phyloP scores from a whole-genome alignment of 257 asterid genomes.

The Ehretia macrophylla region DNA sequence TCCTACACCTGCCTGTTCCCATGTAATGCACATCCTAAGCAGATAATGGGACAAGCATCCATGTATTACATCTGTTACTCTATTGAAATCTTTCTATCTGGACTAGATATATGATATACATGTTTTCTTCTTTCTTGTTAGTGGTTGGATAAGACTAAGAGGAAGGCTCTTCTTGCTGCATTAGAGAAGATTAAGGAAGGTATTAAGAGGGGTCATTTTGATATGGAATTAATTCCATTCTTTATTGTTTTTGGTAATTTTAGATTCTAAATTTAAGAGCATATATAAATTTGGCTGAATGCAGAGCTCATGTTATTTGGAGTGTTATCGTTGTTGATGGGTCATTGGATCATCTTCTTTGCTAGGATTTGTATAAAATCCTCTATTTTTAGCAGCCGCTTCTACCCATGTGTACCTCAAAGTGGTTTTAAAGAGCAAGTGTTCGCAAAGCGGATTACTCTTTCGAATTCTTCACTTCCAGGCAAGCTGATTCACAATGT shows the following conservation, averaged over 20 bases:
- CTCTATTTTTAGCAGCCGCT: conserved; percentile 65
- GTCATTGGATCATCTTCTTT: conserved; percentile 77
- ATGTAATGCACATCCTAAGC: too few relatives aligned
- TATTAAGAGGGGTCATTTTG: conserved; percentile 15
- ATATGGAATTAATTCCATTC: background rate
- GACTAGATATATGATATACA: background rate
- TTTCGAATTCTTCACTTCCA: conserved; percentile 40
- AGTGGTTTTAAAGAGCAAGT: conserved; percentile 17
- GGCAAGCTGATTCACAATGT: conserved; percentile 31
- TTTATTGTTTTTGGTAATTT: conserved; percentile 5
- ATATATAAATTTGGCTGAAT: conserved; percentile 16
- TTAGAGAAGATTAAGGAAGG: conserved; percentile 91
- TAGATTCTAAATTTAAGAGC: background rate
- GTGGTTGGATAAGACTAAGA: conserved; percentile 83
- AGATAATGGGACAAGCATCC: too few relatives aligned
- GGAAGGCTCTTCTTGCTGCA: conserved; percentile 80
- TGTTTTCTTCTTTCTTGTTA: conserved; percentile 12
- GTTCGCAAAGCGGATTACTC: conserved; percentile 16
- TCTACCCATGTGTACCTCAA: conserved; percentile 70
- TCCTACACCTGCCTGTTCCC: too few relatives aligned
- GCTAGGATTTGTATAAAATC: conserved; percentile 84
- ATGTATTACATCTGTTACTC: too few relatives aligned
- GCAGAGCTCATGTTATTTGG: conserved; percentile 94
- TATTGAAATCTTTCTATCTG: background rate
- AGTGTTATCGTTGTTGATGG: conserved; percentile 85